Conservation (phyloP, 257 asterid genomes). For the Ballota nigra region DNA sequence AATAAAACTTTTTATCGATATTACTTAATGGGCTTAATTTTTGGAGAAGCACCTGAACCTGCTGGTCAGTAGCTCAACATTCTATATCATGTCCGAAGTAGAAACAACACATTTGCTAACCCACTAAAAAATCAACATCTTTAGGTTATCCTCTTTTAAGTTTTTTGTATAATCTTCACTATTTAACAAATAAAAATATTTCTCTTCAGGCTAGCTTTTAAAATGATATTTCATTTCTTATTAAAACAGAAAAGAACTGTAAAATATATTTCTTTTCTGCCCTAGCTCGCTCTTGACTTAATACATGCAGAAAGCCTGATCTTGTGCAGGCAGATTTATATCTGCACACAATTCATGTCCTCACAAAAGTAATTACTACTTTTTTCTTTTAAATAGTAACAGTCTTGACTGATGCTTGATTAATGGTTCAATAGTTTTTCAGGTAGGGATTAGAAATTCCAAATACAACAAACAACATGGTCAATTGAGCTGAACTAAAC, state of each 20-base stretch:
- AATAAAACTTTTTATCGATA: too few relatives aligned
- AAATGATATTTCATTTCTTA: not conserved
- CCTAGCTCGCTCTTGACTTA: not conserved
- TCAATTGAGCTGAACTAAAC: not conserved
- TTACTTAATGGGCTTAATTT: too few relatives aligned
- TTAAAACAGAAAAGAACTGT: not conserved
- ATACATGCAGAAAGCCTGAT: not conserved
- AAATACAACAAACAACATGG: not conserved
- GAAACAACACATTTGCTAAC: too few relatives aligned
- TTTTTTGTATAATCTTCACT: not conserved
- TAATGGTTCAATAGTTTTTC: not conserved
- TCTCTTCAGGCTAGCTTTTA: not conserved
- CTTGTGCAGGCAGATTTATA: too few relatives aligned
- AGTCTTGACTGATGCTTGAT: not conserved
- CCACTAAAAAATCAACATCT: not conserved
- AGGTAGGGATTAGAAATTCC: not conserved
- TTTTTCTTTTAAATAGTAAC: not conserved
- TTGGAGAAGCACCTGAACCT: too few relatives aligned
- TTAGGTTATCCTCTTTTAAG: not conserved
- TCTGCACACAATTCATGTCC: not conserved
- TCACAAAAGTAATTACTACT: not conserved
- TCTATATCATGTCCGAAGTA: too few relatives aligned
- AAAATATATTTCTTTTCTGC: not conserved
- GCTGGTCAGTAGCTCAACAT: too few relatives aligned
- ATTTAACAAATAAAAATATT: too few relatives aligned